Evolutionary conservation across 202 grass and related monocot genomes (phyloP), one percentile per base, ranked within the genome.

Genomic region (Digitaria exilis): DNA sequence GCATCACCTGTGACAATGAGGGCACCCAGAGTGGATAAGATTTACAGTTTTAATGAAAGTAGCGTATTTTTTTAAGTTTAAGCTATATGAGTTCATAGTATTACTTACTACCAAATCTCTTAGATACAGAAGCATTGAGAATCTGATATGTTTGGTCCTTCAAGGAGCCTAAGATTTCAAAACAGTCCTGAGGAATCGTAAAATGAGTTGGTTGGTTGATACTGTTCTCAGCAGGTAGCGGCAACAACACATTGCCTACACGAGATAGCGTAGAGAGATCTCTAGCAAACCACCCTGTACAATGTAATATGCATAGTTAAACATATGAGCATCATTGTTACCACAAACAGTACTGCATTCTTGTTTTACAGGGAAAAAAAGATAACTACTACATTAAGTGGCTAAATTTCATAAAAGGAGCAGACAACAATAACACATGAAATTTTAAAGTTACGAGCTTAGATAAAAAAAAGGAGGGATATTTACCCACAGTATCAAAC

Each of bases 201-300:
- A 94, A 57, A 14, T 44, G 65, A 45, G 84, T 87, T 16, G 90
- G 88, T 77, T 71, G 58, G 49, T 61, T 89, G 51, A 65, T 82
- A 70, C 10, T 62, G 34, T 88, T 67, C 25, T 92, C 85, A 88
- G 56, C 72, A 22, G 83, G 59, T 37, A 43, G 61, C 16, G 73
- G 88, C 54, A 97, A 79, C 44, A 97, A 37, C 50, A 94, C 88
- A 6, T 74, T 64, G 65, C 78, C 82, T 44, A 90, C 84, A 55
- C 31, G 78, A 39, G 70, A 82, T 25, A 97, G 63, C 6, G 82
- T 97, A 67, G 82, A 31, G 59, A 88, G 82, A 71, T 97, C 92
- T 73, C 88, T 85, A 44, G 95, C 95, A 88, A 97, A 94, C 95
- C 90, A 97, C 50, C 95, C 95, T 97, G 81, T 9, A 78, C 12